phyloP scores from a whole-genome alignment of 1,284 basidiomycete genomes.

The Taiwanofungus camphoratus region DNA sequence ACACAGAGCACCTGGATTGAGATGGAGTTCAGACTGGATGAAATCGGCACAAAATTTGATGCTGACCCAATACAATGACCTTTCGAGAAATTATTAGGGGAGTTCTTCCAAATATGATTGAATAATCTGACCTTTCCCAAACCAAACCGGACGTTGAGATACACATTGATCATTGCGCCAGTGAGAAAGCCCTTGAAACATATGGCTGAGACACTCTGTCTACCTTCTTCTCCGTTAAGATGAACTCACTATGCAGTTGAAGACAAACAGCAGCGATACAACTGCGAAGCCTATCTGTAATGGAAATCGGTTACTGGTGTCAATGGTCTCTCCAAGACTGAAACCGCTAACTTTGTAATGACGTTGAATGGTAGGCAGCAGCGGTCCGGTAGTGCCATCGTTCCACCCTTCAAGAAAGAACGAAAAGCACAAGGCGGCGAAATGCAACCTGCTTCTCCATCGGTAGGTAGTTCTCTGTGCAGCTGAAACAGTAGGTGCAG shows the following conservation, averaged over 20 bases:
- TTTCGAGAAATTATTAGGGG: not conserved
- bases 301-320: constrained; percentile 1
- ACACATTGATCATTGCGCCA: constrained; percentile 44
- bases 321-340: not conserved
- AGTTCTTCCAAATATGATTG: not conserved
- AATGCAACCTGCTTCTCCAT: constrained; percentile 29
- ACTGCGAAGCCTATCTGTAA: constrained; percentile 35
- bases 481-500: constrained; percentile 1
- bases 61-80: not conserved
- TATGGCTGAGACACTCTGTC: not conserved
- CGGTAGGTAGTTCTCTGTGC: constrained; percentile 8
- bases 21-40: not conserved
- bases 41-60: not conserved
- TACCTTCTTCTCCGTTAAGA: not conserved
- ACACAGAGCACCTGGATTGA: constrained; percentile 31
- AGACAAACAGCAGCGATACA: constrained; percentile 54
- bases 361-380: constrained; percentile 51
- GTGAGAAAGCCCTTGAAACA: constrained; percentile 38
- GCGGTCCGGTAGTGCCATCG: constrained; percentile 54
- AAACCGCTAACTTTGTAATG: constrained; percentile 38
- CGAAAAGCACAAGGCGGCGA: constrained; percentile 34
- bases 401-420: constrained; percentile 54
- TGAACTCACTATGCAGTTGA: constrained; percentile 44
- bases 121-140: constrained; percentile 42
- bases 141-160: constrained; percentile 44